Conservation (phyloP, 1,139 yeast species). For the Trichomonascaceae sp. region DNA sequence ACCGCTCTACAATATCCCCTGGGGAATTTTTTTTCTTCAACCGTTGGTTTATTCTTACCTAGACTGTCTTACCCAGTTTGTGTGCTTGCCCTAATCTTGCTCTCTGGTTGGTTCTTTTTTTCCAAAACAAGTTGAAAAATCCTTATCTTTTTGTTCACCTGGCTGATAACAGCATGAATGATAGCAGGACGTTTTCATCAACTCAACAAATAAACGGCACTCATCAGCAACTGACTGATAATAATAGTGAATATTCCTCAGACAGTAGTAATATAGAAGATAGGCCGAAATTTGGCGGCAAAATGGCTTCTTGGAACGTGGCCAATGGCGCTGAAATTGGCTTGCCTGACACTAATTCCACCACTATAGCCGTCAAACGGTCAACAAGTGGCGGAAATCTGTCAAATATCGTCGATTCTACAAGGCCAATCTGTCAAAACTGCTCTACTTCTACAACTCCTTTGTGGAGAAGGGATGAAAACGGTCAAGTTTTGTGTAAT, state of each 20-base stretch:
- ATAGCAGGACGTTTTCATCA: background rate
- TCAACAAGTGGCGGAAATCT: background rate
- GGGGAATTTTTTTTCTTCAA: background rate
- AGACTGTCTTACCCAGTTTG: background rate
- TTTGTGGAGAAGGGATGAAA: slow-evolving; percentile 89
- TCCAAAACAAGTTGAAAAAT: background rate
- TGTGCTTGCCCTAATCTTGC: background rate
- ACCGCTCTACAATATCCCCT: background rate
- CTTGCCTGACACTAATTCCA: background rate
- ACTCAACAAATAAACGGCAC: background rate
- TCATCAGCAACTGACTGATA: background rate
- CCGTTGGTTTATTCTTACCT: background rate
- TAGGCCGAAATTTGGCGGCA: background rate
- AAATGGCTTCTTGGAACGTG: background rate
- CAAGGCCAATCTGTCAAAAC: slow-evolving; percentile 52
- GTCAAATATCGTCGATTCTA: background rate
- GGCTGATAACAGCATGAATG: background rate
- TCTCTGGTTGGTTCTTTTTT: background rate
- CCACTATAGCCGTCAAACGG: background rate
- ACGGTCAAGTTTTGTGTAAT: slow-evolving; percentile 88
- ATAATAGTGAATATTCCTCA: background rate
- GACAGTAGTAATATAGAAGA: background rate
- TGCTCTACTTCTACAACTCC: slow-evolving; percentile 93
- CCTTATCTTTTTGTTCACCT: background rate
- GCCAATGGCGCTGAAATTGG: background rate